phyloP scores from a whole-genome alignment of 116 monocot species.

The Dioscorea cayenensis region DNA sequence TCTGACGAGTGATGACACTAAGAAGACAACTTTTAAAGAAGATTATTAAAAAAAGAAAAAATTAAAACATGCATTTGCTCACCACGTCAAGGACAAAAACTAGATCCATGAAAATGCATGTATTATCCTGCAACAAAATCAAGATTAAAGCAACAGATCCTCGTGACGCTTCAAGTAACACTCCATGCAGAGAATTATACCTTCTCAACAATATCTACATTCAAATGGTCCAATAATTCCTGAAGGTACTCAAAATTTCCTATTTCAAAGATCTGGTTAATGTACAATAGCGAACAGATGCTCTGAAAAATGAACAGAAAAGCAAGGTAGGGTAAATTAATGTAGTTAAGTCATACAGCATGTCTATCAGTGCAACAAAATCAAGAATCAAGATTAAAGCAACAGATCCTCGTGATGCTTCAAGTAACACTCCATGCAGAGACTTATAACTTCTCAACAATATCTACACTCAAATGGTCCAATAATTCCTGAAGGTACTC shows the following conservation, averaged over 20 bases:
- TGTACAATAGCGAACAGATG: conserved; percentile 73
- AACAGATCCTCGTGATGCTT: not conserved
- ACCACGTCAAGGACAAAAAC: conserved; percentile 91
- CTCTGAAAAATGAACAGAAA: conserved; percentile 43
- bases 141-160: not conserved
- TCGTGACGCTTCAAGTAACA: not conserved
- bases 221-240: conserved; percentile 48
- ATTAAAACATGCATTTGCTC: conserved; percentile 10
- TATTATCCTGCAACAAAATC: conserved; percentile 50
- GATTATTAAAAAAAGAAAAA: not conserved
- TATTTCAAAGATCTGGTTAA: conserved; percentile 91
- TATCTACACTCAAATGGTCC: conserved; percentile 38
- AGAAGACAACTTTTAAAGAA: too few species aligned
- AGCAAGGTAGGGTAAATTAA: not conserved
- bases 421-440: not conserved
- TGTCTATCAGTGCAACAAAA: not conserved
- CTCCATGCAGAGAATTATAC: conserved; percentile 22
- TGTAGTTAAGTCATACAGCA: too few species aligned
- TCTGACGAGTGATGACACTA: not conserved
- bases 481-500: conserved; percentile 66
- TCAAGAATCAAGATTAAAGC: not conserved
- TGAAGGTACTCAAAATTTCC: conserved; percentile 74
- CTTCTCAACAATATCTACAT: conserved; percentile 59
- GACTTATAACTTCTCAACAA: conserved; percentile 62
- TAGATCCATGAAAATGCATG: conserved; percentile 67